These are phyloP conservation scores for Nepenthes alata DNA, from an alignment of 179 eudicot species.

Conservation along the genomic window DNA sequence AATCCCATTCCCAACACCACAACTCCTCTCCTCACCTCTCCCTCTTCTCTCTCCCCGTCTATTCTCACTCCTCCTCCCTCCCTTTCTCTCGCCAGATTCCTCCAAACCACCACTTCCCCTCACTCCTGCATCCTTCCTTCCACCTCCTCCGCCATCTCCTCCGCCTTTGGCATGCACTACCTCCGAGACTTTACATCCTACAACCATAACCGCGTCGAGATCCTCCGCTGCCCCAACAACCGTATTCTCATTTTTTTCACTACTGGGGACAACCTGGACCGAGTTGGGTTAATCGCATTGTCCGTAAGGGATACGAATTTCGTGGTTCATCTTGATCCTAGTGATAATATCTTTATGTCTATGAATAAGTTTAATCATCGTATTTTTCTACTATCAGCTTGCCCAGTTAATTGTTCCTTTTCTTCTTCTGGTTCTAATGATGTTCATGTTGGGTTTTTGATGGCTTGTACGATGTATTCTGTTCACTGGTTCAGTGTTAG, in stretches of 20 bases:
- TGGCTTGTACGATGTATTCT: conserved; percentile 38
- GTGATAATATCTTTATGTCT: conserved; percentile 9
- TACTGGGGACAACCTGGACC: conserved; percentile 35
- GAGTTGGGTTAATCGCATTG: conserved; percentile 25
- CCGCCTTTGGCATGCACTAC: conserved; percentile 1
- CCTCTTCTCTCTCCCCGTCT: conserved; percentile 14
- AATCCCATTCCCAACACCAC: conserved; percentile 16
- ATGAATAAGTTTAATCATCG: conserved; percentile 12
- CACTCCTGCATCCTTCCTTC: conserved; percentile 19
- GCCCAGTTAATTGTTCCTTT: conserved; percentile 12
- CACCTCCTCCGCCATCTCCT: conserved; percentile 18
- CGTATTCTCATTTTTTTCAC: conserved; percentile 28
- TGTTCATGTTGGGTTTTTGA: conserved; percentile 29
- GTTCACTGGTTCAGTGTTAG: conserved; percentile 33
- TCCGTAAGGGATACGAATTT: conserved; percentile 8
- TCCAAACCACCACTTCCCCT: conserved; percentile 9
- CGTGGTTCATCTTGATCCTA: background rate
- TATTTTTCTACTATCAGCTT: conserved; percentile 26
- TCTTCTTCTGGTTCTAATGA: conserved; percentile 4
- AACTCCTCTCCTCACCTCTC: conserved; percentile 20
- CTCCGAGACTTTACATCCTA: conserved; percentile 2
- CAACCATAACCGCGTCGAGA: conserved; percentile 24
- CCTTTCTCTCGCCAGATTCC: conserved; percentile 25
- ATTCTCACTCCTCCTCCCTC: conserved; percentile 21
- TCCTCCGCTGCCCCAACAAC: conserved; percentile 19